Percentiles rank a stretch among this genome's conserved stretches.
phyloP scores from a whole-genome alignment of 1,284 basidiomycete genomes.

The Malassezia obtusa region DNA sequence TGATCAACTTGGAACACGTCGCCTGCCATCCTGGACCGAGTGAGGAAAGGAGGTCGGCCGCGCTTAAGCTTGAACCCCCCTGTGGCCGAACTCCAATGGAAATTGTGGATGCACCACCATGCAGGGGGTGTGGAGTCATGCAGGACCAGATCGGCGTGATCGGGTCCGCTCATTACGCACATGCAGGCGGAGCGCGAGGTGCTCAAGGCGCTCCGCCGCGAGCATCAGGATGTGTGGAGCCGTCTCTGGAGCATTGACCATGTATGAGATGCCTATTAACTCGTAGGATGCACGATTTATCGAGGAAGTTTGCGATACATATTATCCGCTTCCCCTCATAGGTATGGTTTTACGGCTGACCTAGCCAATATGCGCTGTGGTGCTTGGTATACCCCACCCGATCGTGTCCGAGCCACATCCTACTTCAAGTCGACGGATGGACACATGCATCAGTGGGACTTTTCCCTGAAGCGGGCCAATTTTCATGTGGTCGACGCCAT shows the following conservation, averaged over 20 bases:
- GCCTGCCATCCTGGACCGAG: neutral
- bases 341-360: slow-evolving; percentile 13
- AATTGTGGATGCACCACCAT: neutral
- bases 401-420: slow-evolving; percentile 51
- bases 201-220: slow-evolving; percentile 11
- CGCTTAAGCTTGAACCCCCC: neutral
- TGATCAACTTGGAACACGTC: neutral
- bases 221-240: slow-evolving; percentile 10
- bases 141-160: neutral
- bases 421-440: slow-evolving; percentile 99
- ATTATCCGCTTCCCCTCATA: slow-evolving; percentile 11
- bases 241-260: slow-evolving; percentile 14
- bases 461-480: slow-evolving; percentile 58
- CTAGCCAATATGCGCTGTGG: slow-evolving; percentile 84
- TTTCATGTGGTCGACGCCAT: slow-evolving; percentile 64
- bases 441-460: slow-evolving; percentile 57
- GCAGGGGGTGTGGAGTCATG: neutral
- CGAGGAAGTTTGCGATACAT: slow-evolving; percentile 6
- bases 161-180: neutral
- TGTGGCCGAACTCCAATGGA: neutral
- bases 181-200: slow-evolving; percentile 5
- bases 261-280: slow-evolving; percentile 7
- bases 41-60: neutral
- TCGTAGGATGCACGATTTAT: slow-evolving; percentile 11
- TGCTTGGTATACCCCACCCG: slow-evolving; percentile 80